Conservation (phyloP, 108 stramenopile species). For the Skeletonema potamos region DNA sequence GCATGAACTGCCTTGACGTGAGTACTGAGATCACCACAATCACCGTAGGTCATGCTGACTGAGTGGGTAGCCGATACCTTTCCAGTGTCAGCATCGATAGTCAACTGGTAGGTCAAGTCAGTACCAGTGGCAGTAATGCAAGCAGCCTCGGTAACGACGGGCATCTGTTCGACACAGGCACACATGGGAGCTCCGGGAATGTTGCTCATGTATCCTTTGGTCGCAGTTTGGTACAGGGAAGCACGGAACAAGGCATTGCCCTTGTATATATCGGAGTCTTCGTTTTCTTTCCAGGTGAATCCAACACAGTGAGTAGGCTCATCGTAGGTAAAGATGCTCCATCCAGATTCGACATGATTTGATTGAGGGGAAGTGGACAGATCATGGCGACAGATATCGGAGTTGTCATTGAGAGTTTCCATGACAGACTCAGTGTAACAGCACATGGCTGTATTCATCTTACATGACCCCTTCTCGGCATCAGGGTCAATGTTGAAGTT, state of each 20-base stretch:
- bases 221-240: slow-evolving; percentile 20
- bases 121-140: slow-evolving; percentile 9
- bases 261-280: slow-evolving; percentile 5
- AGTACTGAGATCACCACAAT: slow-evolving; percentile 15
- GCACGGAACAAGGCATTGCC: slow-evolving; percentile 30
- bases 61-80: slow-evolving; percentile 15
- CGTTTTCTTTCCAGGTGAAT: slow-evolving; percentile 25
- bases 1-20: slow-evolving; percentile 18
- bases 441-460: slow-evolving; percentile 36
- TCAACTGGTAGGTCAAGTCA: slow-evolving; percentile 7
- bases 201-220: slow-evolving; percentile 33
- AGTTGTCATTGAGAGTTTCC: neutral
- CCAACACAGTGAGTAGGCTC: slow-evolving; percentile 34
- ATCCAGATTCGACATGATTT: slow-evolving; percentile 31
- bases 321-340: slow-evolving; percentile 16
- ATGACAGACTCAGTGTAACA: slow-evolving; percentile 27
- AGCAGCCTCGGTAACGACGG: slow-evolving; percentile 12
- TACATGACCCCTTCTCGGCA: slow-evolving; percentile 8
- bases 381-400: slow-evolving; percentile 38
- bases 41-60: slow-evolving; percentile 5
- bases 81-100: slow-evolving; percentile 9
- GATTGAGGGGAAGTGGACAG: slow-evolving; percentile 19
- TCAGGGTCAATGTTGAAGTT: slow-evolving; percentile 21
- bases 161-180: slow-evolving; percentile 45
- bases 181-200: slow-evolving; percentile 53